Conservation (phyloP, 768 basidiomycete species). For the Tylopilus subfusipes region DNA sequence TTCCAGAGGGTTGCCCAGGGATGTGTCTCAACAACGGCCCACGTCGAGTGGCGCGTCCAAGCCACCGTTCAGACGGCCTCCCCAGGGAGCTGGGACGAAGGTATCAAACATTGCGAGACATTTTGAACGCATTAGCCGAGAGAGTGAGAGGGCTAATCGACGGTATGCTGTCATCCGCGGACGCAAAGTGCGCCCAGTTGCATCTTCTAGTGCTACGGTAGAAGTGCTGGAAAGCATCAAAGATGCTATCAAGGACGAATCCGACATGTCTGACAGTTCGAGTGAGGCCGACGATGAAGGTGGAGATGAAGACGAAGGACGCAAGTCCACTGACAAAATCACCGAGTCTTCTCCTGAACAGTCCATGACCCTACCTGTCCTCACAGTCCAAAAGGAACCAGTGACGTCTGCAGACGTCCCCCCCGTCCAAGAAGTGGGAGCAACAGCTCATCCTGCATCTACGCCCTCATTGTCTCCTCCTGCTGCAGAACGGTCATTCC, state of each 20-base stretch:
- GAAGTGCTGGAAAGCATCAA: constrained; percentile 86
- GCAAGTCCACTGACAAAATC: constrained; percentile 27
- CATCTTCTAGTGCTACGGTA: constrained; percentile 82
- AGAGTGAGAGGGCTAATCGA: constrained; percentile 69
- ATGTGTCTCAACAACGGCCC: constrained; percentile 41
- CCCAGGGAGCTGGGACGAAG: constrained; percentile 52
- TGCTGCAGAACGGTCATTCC: constrained; percentile 29
- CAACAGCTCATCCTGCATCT: constrained; percentile 11
- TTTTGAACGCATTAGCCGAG: constrained; percentile 80
- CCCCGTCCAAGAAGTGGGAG: constrained; percentile 30
- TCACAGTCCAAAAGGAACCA: constrained; percentile 9
- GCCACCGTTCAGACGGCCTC: constrained; percentile 52
- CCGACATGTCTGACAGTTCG: constrained; percentile 66
- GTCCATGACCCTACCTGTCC: constrained; percentile 27
- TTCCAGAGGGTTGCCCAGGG: constrained; percentile 34
- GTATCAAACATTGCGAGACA: constrained; percentile 89
- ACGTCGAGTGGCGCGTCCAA: constrained; percentile 39
- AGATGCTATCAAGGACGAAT: constrained; percentile 87
- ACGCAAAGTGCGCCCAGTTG: constrained; percentile 85
- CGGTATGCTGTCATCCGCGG: constrained; percentile 85
- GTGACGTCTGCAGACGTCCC: neutral
- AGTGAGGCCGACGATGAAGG: constrained; percentile 67
- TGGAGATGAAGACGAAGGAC: constrained; percentile 52
- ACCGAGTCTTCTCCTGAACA: constrained; percentile 33
- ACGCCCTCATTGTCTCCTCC: constrained; percentile 30